These are phyloP conservation scores for Citrus glauca DNA, from an alignment of 345 rosid species.

Conservation along the genomic window DNA sequence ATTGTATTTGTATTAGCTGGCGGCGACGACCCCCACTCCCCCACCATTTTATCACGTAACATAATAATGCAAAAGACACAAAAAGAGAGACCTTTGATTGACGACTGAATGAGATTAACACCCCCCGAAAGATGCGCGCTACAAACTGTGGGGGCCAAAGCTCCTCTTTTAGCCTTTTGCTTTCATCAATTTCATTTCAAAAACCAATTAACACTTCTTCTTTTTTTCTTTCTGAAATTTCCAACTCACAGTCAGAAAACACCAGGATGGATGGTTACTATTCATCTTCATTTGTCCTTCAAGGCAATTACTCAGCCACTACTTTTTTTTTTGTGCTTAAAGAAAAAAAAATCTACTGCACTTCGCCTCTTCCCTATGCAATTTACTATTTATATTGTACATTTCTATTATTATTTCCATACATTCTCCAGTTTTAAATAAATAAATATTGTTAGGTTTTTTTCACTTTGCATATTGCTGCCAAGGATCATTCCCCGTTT, in stretches of 20 bases:
- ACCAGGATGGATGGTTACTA: not conserved
- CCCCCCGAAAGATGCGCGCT: slow-evolving; percentile 52
- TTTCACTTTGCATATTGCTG: no score
- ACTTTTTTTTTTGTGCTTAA: not conserved
- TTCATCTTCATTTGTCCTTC: slow-evolving; percentile 23
- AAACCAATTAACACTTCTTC: not conserved
- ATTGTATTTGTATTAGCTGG: not conserved
- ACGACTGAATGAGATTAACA: slow-evolving; percentile 9
- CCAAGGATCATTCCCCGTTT: no score
- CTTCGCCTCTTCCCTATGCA: slow-evolving; percentile 29
- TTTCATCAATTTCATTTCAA: not conserved
- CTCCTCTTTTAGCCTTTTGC: not conserved
- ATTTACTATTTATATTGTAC: not conserved
- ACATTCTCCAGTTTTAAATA: no score
- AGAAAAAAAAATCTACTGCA: not conserved
- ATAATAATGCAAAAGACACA: not conserved
- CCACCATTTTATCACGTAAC: not conserved
- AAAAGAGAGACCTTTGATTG: not conserved
- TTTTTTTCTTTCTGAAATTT: slow-evolving; percentile 20
- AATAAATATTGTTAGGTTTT: no score
- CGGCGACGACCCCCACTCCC: slow-evolving; percentile 24
- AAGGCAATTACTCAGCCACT: not conserved
- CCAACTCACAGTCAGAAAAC: slow-evolving; percentile 20
- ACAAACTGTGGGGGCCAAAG: slow-evolving; percentile 11
- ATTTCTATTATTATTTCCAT: not conserved